phyloP scores from a whole-genome alignment of 2,329 filamentous ascomycete genomes.

The Incumbomyces delicatus region DNA sequence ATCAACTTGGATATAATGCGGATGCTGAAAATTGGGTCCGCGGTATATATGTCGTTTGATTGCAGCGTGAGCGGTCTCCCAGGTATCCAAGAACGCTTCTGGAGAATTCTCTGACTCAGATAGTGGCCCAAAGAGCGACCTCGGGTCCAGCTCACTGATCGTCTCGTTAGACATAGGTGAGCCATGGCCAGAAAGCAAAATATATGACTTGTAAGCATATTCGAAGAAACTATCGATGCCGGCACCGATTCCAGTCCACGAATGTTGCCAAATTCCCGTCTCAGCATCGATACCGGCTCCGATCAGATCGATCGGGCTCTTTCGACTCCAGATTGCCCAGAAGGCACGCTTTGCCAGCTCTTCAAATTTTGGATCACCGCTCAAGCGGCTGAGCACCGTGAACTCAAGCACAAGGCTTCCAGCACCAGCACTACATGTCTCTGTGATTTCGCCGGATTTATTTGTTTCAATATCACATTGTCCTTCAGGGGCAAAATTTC shows the following conservation, averaged over 20 bases:
- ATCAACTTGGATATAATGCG: constrained; percentile 88
- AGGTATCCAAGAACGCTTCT: constrained; percentile 69
- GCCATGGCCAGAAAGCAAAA: constrained; percentile 69
- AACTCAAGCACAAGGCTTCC: constrained; percentile 92
- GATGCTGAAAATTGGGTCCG: constrained; percentile 62
- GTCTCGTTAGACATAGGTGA: constrained; percentile 27
- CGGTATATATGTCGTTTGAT: constrained; percentile 90
- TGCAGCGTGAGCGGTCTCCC: constrained; percentile 75
- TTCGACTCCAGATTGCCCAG: constrained; percentile 88
- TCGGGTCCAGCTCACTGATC: constrained; percentile 43
- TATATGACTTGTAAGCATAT: constrained; percentile 89
- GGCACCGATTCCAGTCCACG: constrained; percentile 87
- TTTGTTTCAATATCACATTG: constrained; percentile 14
- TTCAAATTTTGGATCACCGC: constrained; percentile 80
- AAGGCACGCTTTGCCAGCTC: constrained; percentile 83
- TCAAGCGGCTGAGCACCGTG: constrained; percentile 77
- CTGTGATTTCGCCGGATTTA: constrained; percentile 59
- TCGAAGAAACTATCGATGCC: constrained; percentile 98
- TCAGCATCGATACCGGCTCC: constrained; percentile 90
- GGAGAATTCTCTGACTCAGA: constrained; percentile 59
- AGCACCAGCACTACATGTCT: constrained; percentile 95
- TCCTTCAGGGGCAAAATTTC: constrained; percentile 40
- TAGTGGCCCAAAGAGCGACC: constrained; percentile 55
- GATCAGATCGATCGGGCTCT: constrained; percentile 77
- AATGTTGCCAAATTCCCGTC: constrained; percentile 75